Conservation (phyloP, 805 yeast species). For the Yarrowia osloensis region DNA sequence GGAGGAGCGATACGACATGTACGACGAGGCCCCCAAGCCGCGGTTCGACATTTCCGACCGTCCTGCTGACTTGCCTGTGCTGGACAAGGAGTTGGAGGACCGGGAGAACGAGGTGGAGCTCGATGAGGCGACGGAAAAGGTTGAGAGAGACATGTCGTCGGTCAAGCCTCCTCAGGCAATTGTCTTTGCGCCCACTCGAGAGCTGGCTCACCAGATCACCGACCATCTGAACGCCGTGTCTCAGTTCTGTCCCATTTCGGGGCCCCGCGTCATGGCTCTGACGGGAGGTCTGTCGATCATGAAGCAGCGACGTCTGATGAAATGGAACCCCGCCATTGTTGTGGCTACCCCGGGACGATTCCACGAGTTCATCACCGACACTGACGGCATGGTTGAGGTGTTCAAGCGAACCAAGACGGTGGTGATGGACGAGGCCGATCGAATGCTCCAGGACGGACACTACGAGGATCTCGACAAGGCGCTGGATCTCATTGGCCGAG, state of each 20-base stretch:
- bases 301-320: slow-evolving; percentile 81
- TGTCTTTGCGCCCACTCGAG: slow-evolving; percentile 93
- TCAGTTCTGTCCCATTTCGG: slow-evolving; percentile 53
- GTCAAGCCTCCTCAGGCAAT: slow-evolving; percentile 62
- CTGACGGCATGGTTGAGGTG: slow-evolving; percentile 44
- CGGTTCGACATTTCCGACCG: not conserved
- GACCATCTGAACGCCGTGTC: slow-evolving; percentile 63
- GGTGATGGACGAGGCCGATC: slow-evolving; percentile 94
- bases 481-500: slow-evolving; percentile 61
- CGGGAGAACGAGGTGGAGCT: slow-evolving; percentile 31
- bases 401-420: slow-evolving; percentile 51
- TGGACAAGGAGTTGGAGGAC: slow-evolving; percentile 34
- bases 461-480: slow-evolving; percentile 88
- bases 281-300: slow-evolving; percentile 96
- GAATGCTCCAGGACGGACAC: slow-evolving; percentile 92
- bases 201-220: slow-evolving; percentile 89
- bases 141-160: slow-evolving; percentile 30
- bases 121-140: slow-evolving; percentile 2
- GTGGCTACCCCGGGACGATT: slow-evolving; percentile 97
- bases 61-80: slow-evolving; percentile 54
- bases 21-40: not conserved
- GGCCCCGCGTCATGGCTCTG: slow-evolving; percentile 65
- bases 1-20: not conserved
- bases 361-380: slow-evolving; percentile 61
- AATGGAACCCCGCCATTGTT: slow-evolving; percentile 68